Conservation (phyloP, 2,329 filamentous ascomycete genomes). For the Penicillium sp. region DNA sequence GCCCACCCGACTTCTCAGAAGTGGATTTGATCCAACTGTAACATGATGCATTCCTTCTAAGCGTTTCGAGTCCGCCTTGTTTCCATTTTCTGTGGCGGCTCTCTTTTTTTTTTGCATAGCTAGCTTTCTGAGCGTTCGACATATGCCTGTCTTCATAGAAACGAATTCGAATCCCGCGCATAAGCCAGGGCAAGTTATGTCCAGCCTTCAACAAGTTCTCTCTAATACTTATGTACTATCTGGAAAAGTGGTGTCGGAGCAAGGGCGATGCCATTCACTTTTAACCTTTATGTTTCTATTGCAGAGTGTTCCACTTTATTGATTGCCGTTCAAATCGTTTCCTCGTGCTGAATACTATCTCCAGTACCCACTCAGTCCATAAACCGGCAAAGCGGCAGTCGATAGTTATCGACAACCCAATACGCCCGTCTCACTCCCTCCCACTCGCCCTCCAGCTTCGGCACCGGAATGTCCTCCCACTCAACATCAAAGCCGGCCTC, state of each 20-base stretch:
- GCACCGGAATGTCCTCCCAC: slow-evolving; percentile 77
- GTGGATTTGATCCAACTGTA: slow-evolving; percentile 81
- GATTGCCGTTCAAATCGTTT: not conserved
- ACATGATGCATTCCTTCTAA: slow-evolving; percentile 10
- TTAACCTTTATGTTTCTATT: too few relatives aligned
- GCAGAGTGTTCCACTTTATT: not conserved
- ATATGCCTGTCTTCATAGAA: slow-evolving; percentile 25
- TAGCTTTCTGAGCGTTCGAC: slow-evolving; percentile 1
- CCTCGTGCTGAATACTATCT: not conserved
- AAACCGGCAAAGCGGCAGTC: slow-evolving; percentile 46
- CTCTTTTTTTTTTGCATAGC: slow-evolving; percentile 19
- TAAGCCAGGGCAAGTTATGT: not conserved
- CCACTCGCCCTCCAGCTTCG: slow-evolving; percentile 78
- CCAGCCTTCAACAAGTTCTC: not conserved
- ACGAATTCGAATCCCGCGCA: slow-evolving; percentile 8
- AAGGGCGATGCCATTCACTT: not conserved
- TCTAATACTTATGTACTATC: not conserved
- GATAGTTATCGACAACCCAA: slow-evolving; percentile 72
- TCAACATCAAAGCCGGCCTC: slow-evolving; percentile 89
- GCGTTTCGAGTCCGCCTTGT: not conserved
- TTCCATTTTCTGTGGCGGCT: not conserved
- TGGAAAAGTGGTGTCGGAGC: not conserved
- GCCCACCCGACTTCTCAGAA: slow-evolving; percentile 88
- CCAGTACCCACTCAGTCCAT: slow-evolving; percentile 28
- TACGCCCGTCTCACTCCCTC: slow-evolving; percentile 84